Base-by-base conservation (phyloP, 345 rosid species). In the Cardamine chenopodiifolia region DNA sequence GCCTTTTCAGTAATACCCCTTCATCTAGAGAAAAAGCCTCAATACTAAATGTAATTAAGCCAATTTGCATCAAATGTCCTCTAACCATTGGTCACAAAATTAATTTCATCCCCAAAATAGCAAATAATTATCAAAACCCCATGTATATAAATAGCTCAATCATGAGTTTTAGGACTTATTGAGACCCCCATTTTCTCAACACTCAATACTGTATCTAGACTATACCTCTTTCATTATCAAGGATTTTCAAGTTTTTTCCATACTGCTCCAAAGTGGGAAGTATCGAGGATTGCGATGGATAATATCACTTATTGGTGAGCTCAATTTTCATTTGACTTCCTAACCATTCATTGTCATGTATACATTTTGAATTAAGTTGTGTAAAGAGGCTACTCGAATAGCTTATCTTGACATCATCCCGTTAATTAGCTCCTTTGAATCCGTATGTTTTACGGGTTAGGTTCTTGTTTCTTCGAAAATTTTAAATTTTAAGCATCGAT, bases 11-110 rank as follows among this genome's bases (percentile, higher is more conserved):
- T 35, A 57, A 47, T 59, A 66, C 66, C 78, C 50, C 42, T 74
- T 66, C 78, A 47, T 57, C 42, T 56, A 47, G 40, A 66, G 66
- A 49, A 55, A 45, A 56, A 66, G 72, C 58, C 63, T 65, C 58
- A 45, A 23, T 4, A 17, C 17, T 56, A 45, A 19, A 55, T 62
- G 37, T 8, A 17, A 25, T 23, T 31, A 55, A 17, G 78, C 39
- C 78, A 56, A 45, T 65, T 66, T 74, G 72, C 66, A 74, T 56
- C 52, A 74, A 66, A 9, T 45, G 72, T n/a, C 78, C 42, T 56
- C 66, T 66, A 25, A 56, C 58, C 40, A 56, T 5, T 64, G 45
- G 29, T 64, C 12, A 10, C 31, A 32, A 73, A 19, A 32, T 56
- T 45, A 25, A 34, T 34, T 45, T 32, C 14, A 34, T 45, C 50